Conservation (phyloP, 129 eudicot species). For the Erigeron canadensis region DNA sequence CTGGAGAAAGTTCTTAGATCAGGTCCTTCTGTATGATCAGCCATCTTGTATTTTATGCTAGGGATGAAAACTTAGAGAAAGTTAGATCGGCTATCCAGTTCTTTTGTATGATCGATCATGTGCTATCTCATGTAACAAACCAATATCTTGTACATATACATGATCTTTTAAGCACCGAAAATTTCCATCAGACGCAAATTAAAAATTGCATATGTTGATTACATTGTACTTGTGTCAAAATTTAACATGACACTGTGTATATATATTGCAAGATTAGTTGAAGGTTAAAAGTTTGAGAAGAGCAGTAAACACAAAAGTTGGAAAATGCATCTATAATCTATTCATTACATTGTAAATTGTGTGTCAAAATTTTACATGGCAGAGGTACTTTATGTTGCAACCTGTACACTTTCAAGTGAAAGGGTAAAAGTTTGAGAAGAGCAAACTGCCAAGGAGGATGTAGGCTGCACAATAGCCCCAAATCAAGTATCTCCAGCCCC, state of each 20-base stretch:
- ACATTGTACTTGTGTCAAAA: neutral
- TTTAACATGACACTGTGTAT: too few species aligned
- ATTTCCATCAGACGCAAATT: neutral
- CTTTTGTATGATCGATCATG: slow-evolving; percentile 50
- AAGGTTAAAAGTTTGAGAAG: neutral
- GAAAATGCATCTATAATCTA: neutral
- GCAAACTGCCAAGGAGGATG: slow-evolving; percentile 81
- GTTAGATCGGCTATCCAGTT: slow-evolving; percentile 86
- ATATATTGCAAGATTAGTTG: neutral
- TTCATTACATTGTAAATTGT: neutral
- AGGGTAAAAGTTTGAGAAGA: slow-evolving; percentile 92
- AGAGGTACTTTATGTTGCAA: neutral
- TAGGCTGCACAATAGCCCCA: slow-evolving; percentile 80
- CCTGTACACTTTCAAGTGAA: slow-evolving; percentile 52
- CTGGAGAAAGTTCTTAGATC: slow-evolving; percentile 88
- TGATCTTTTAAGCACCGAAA: slow-evolving; percentile 24
- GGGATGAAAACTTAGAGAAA: slow-evolving; percentile 84
- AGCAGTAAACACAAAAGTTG: neutral
- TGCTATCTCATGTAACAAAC: slow-evolving; percentile 17
- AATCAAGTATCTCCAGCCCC: slow-evolving; percentile 64
- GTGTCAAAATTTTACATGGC: slow-evolving; percentile 3
- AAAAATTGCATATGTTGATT: neutral
- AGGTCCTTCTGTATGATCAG: slow-evolving; percentile 65
- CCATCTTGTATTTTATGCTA: slow-evolving; percentile 38
- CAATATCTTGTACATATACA: slow-evolving; percentile 32